A percentile compares a stretch with the other conserved stretches of the same genome.
phyloP scores from a whole-genome alignment of 2,329 filamentous ascomycete genomes.

The Dryadomyces quercivorus region DNA sequence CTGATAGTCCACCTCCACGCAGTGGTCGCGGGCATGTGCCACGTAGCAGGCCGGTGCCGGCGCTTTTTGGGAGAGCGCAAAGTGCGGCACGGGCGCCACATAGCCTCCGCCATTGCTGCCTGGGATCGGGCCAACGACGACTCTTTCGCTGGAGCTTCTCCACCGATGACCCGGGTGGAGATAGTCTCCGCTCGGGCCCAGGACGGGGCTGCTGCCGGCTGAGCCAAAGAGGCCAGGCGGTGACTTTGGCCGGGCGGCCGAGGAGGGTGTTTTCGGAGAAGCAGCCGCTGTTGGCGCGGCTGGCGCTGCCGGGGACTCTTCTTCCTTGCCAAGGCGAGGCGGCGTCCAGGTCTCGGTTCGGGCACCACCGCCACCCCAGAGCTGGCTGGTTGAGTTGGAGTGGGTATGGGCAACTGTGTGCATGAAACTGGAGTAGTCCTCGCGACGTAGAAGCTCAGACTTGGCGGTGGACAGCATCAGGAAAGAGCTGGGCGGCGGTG shows the following conservation, averaged over 20 bases:
- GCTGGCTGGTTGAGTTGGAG: conserved; percentile 20
- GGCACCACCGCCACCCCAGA: conserved; percentile 22
- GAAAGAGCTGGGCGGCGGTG: conserved; percentile 71
- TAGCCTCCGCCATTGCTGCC: conserved; percentile 36
- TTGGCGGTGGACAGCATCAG: conserved; percentile 87
- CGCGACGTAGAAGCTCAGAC: conserved; percentile 67
- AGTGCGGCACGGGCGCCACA: conserved; percentile 64
- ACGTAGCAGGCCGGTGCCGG: conserved; percentile 83
- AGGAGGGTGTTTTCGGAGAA: background rate
- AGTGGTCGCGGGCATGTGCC: conserved; percentile 78
- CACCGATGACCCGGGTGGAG: conserved; percentile 4
- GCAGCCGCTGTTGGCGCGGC: too few relatives aligned
- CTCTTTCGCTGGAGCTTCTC: background rate
- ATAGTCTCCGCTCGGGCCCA: background rate
- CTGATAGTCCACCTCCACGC: conserved; percentile 77
- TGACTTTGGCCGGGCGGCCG: background rate
- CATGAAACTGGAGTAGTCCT: conserved; percentile 47
- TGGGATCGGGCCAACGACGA: background rate
- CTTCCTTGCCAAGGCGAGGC: background rate
- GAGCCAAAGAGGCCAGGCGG: conserved; percentile 5
- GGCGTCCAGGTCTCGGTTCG: conserved; percentile 3
- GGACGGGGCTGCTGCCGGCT: conserved; percentile 8
- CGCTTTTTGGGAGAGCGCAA: conserved; percentile 68
- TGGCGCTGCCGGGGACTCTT: background rate
- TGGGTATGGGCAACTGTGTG: conserved; percentile 22